Evolutionary conservation across 306 rosid genomes (phyloP).

Genomic region (Prunus kanzakura): DNA sequence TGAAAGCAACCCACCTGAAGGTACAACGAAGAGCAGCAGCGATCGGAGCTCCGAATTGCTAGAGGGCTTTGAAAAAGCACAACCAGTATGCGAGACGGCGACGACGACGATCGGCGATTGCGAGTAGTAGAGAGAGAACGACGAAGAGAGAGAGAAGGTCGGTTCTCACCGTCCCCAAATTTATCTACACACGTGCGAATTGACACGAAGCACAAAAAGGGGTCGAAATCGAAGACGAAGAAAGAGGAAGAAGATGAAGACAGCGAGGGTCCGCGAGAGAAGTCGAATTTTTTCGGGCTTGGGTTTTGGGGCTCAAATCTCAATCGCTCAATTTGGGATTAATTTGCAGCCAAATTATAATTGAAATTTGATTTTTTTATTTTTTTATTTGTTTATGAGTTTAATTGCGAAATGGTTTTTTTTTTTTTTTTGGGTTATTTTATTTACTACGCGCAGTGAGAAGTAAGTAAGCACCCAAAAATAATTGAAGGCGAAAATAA

Average conservation of each 20-base stretch:
- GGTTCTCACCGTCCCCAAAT: constrained; percentile 6
- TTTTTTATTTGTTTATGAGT: not conserved
- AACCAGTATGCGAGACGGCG: not conserved
- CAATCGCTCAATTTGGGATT: constrained; percentile 18
- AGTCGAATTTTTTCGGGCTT: constrained; percentile 9
- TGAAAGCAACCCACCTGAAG: constrained; percentile 32
- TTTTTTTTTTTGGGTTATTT: not conserved
- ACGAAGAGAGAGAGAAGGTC: not conserved
- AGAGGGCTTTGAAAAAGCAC: constrained; percentile 17
- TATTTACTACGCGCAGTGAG: not conserved
- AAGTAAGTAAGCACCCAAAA: not conserved
- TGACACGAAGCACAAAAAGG: constrained; percentile 6
- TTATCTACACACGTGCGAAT: constrained; percentile 16
- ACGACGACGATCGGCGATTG: constrained; percentile 32
- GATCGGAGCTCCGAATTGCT: constrained; percentile 26
- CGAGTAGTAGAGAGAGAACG: not conserved
- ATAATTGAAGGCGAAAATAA: not conserved
- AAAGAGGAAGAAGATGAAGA: constrained; percentile 5
- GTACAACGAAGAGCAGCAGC: not conserved
- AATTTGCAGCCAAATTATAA: constrained; percentile 8
- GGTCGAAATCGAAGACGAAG: constrained; percentile 7
- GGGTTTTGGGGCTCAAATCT: constrained; percentile 21
- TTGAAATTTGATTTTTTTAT: not conserved
- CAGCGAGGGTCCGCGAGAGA: not conserved
- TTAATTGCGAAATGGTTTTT: not conserved